Conservation (phyloP, 306 rosid species). For the Chamaecrista fasciculata region DNA sequence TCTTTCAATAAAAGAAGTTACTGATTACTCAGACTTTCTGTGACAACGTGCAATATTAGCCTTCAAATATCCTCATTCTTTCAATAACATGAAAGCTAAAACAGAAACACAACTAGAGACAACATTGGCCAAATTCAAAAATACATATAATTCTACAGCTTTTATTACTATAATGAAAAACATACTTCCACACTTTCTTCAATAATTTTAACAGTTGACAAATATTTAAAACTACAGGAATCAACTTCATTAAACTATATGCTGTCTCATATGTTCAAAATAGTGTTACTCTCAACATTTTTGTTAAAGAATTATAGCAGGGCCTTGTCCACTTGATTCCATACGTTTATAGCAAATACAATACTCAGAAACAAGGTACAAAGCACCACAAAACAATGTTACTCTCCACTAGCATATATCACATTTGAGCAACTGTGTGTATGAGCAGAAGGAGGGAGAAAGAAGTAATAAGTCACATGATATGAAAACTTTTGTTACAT, state of each 20-base stretch:
- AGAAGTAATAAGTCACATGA: background rate
- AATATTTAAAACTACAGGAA: background rate
- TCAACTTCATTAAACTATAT: background rate
- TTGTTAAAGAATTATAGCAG: background rate
- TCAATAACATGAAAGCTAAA: background rate
- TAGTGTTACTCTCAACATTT: background rate
- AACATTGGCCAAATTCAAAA: background rate
- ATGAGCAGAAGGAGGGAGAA: background rate
- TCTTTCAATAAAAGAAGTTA: background rate
- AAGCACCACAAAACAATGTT: background rate
- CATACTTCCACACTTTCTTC: background rate
- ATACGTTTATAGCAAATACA: constrained; percentile 2
- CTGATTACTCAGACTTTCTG: background rate
- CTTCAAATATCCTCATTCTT: background rate
- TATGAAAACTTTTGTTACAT: constrained; percentile 11
- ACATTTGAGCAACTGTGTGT: background rate
- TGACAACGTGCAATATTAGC: background rate
- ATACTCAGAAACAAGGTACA: background rate
- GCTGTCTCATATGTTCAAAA: background rate
- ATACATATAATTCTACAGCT: background rate
- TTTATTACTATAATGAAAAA: background rate
- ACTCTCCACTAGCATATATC: background rate
- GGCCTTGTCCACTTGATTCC: background rate
- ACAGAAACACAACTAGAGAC: background rate
- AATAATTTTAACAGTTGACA: background rate